Evolutionary conservation across 352 stramenopile species (phyloP).

Genomic region (Globisporangium emineosum): DNA sequence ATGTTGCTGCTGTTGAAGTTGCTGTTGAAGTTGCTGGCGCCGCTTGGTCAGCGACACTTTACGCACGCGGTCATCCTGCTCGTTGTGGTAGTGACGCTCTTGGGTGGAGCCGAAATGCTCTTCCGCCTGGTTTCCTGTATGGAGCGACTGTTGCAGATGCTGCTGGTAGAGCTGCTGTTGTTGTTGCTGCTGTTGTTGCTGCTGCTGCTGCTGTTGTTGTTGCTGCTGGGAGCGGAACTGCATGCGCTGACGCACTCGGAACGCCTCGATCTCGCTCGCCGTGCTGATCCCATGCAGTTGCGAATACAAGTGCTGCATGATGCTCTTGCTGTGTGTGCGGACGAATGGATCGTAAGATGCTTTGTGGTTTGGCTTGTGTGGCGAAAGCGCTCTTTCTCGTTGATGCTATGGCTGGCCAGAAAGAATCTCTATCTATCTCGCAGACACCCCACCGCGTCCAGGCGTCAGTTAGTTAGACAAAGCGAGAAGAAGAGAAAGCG

Average conservation of each 20-base stretch:
- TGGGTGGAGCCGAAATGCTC: neutral
- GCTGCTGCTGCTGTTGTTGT: constrained; percentile 1
- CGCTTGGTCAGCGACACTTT: constrained; percentile 37
- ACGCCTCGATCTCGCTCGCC: constrained; percentile 35
- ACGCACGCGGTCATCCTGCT: constrained; percentile 32
- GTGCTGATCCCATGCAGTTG: neutral
- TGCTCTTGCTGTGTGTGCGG: neutral
- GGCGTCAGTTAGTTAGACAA: neutral
- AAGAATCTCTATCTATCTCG: neutral
- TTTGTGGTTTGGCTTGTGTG: neutral
- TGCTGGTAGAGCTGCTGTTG: constrained; percentile 7
- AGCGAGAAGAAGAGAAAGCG: neutral
- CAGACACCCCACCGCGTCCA: neutral
- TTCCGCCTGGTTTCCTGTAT: constrained; percentile 13
- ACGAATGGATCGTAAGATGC: neutral
- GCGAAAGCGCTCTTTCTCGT: neutral
- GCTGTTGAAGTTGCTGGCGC: constrained; percentile 24
- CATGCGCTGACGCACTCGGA: constrained; percentile 36
- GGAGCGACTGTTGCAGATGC: constrained; percentile 15
- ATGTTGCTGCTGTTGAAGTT: neutral
- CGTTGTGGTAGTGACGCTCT: constrained; percentile 17
- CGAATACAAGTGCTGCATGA: constrained; percentile 3
- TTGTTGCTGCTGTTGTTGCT: constrained; percentile 21
- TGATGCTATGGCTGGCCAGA: neutral
- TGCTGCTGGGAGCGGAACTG: constrained; percentile 24